A percentile compares a stretch with the other conserved stretches of the same genome.
Evolutionary conservation across 371 early-diverging fungal species (phyloP).

Genomic region (Dinochytrium kinnereticum): DNA sequence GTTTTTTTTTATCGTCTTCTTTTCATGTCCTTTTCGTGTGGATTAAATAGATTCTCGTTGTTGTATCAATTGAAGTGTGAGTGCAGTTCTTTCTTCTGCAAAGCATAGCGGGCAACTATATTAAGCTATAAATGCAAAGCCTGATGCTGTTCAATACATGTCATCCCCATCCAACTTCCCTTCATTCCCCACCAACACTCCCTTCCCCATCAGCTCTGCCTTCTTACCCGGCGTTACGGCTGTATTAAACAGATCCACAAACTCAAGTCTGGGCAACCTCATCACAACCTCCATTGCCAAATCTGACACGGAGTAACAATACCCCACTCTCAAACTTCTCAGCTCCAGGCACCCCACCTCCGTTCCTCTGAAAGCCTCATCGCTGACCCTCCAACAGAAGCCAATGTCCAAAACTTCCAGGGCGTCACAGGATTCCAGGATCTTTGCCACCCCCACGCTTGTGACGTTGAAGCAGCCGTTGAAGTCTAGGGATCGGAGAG

Average conservation of each 20-base stretch:
- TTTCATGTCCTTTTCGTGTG: no score
- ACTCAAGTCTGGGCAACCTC: background rate
- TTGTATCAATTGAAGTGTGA: no score
- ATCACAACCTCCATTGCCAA: background rate
- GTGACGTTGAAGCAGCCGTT: conserved; percentile 33
- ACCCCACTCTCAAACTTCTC: conserved; percentile 19
- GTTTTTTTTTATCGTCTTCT: no score
- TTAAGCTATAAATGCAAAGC: no score
- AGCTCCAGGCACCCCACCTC: background rate
- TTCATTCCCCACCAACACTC: background rate
- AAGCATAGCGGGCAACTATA: no score
- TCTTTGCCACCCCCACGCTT: conserved; percentile 14
- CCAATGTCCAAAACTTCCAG: conserved; percentile 29
- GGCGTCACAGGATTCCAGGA: conserved; percentile 14
- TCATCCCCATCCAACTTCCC: no score
- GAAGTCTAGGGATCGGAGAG: conserved; percentile 4
- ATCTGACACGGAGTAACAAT: conserved; percentile 31
- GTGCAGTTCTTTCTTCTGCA: no score
- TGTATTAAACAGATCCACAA: conserved; percentile 5
- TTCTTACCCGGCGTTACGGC: background rate
- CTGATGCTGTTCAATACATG: no score
- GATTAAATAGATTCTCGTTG: no score
- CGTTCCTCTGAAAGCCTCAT: conserved; percentile 14
- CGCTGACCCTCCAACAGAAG: conserved; percentile 30
- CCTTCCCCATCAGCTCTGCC: background rate